Percentiles rank a stretch among this genome's conserved stretches.
These are phyloP conservation scores for Penicillium sp. DNA, from an alignment of 2,329 filamentous ascomycete genomes.

Conservation along the genomic window DNA sequence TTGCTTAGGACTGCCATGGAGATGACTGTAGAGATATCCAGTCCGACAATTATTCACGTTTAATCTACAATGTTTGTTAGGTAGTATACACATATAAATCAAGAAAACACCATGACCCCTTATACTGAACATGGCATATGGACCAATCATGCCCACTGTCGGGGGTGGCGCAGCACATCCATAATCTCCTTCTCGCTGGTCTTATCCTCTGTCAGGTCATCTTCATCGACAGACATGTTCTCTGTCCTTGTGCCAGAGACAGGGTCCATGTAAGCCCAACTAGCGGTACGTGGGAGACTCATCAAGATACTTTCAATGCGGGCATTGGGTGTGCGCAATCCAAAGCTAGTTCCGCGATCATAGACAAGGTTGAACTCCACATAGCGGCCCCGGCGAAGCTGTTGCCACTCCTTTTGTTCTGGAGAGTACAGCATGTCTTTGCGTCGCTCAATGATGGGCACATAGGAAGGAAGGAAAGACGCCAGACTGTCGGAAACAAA, in stretches of 20 bases:
- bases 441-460: conserved; percentile 81
- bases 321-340: conserved; percentile 85
- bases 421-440: conserved; percentile 90
- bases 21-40: not conserved
- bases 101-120: not conserved
- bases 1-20: not conserved
- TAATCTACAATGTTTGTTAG: not conserved
- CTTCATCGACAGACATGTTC: conserved; percentile 48
- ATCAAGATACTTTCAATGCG: conserved; percentile 96
- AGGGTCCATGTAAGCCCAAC: conserved; percentile 91
- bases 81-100: conserved; percentile 3
- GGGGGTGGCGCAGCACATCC: conserved; percentile 63
- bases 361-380: conserved; percentile 99
- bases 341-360: conserved; percentile 91
- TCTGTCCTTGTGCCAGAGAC: conserved; percentile 46
- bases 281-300: conserved; percentile 88
- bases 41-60: conserved; percentile 1
- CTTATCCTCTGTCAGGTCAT: conserved; percentile 34
- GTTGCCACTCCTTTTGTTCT: conserved; percentile 92
- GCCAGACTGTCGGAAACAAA: conserved; percentile 82
- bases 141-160: conserved; percentile 54
- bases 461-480: conserved; percentile 84
- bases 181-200: conserved; percentile 70
- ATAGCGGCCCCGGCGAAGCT: conserved; percentile 88
- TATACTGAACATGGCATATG: not conserved